Evolutionary conservation across 2,329 filamentous ascomycete genomes (phyloP).

Genomic region (Penicillium sp.): DNA sequence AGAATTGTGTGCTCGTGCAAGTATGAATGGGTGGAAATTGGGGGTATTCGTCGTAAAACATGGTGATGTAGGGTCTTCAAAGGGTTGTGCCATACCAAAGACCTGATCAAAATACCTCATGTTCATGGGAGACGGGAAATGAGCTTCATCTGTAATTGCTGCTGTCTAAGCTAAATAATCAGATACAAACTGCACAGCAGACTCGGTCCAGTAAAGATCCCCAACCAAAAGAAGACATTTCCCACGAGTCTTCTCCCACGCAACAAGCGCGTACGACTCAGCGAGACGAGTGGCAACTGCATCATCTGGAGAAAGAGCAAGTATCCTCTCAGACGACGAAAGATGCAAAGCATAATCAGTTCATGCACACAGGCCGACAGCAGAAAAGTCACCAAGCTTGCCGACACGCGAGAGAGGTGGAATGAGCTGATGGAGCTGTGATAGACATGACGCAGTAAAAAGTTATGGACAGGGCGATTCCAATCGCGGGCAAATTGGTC

Average conservation of each 20-base stretch:
- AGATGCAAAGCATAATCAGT: slow-evolving; percentile 77
- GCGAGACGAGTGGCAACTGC: slow-evolving; percentile 68
- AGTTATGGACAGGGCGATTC: slow-evolving; percentile 80
- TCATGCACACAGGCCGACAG: slow-evolving; percentile 72
- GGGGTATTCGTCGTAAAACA: too few species aligned
- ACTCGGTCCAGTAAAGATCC: slow-evolving; percentile 75
- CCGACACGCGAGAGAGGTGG: slow-evolving; percentile 67
- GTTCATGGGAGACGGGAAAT: neutral
- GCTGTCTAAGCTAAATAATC: slow-evolving; percentile 14
- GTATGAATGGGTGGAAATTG: too few species aligned
- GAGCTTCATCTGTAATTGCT: neutral
- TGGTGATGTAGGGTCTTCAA: too few species aligned
- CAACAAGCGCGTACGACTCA: slow-evolving; percentile 65
- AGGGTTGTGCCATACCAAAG: too few species aligned
- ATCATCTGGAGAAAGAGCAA: slow-evolving; percentile 65
- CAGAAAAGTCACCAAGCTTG: slow-evolving; percentile 75
- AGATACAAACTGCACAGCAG: slow-evolving; percentile 56
- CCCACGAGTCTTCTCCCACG: slow-evolving; percentile 66
- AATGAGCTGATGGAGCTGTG: slow-evolving; percentile 74
- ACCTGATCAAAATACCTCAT: too few species aligned
- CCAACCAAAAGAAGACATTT: slow-evolving; percentile 76
- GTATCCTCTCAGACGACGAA: slow-evolving; percentile 46
- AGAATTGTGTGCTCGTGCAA: too few species aligned
- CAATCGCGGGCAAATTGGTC: slow-evolving; percentile 77
- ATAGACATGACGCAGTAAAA: slow-evolving; percentile 76